Evolutionary conservation across 345 rosid species (phyloP), one percentile per base, ranked within the genome.

Genomic region (Turnera subulata): DNA sequence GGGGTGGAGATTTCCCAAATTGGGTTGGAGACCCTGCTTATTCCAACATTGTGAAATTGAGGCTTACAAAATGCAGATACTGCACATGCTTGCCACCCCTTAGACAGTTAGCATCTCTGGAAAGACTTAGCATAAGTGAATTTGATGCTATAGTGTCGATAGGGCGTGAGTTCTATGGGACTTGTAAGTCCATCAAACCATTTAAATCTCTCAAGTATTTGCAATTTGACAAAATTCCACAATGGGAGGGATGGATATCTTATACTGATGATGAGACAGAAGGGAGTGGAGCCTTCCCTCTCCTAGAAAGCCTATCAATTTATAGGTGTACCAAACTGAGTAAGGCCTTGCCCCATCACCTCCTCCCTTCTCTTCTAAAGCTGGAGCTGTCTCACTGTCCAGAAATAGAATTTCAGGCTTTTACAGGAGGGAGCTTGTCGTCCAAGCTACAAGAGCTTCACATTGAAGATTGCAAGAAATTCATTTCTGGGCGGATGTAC

Each of bases 351-450:
- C 40, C 23, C 0, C 12, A n/a, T 45, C 62, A 51, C 17, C 66
- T 35, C 6, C 52, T 67, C 38, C 50, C 50, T 46, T 59, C 59
- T 11, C 55, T 67, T 24, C 6, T 25, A 50, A 61, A 53, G 11
- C 26, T 53, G 52, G 1, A 22, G 20, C 8, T 67, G 32, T 17
- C 12, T 17, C 22, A 54, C 6, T 67, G 71, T 40, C 61, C 55
- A 15, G 14, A 47, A 47, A 17, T 59, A 0, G 65, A 50, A 59
- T 44, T 54, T n/a, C n/a, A n/a, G 21, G 50, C 51, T 46, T 58
- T 58, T 5, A n/a, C n/a, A n/a, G 51, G 14, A 25, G 70, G 53
- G n/a, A 58, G 63, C 17, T 37, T 59, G 46, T 61, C 68, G 6
- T 56, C 42, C 18, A 64, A 49, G 39, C 29, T 64, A 17, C 10